A percentile compares a stretch with the other conserved stretches of the same genome.
These are phyloP conservation scores for Eimeria maxima DNA, from an alignment of 169 alveolate genomes.

Conservation along the genomic window DNA sequence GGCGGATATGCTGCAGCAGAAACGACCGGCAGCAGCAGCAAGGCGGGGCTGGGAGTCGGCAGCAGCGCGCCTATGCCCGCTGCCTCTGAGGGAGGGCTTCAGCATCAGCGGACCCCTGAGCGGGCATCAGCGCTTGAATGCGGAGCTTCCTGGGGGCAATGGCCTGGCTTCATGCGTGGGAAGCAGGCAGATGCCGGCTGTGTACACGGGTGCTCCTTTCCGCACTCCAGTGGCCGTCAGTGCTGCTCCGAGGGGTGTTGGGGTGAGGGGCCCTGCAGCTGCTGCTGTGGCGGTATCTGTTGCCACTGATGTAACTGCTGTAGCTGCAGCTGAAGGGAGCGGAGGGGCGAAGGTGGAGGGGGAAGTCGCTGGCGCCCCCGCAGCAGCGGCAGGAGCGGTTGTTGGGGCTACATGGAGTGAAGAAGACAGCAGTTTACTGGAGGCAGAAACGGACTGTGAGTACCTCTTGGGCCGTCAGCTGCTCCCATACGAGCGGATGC, in stretches of 20 bases:
- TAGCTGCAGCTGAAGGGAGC: not conserved
- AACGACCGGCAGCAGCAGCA: constrained; percentile 30
- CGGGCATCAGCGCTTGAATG: not conserved
- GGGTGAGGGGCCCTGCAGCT: not conserved
- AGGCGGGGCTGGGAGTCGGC: constrained; percentile 15
- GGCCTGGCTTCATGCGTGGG: not conserved
- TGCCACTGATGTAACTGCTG: not conserved
- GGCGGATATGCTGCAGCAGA: constrained; percentile 13
- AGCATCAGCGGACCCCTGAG: constrained; percentile 30
- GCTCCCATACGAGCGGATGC: constrained; percentile 55
- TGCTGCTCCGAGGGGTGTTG: not conserved
- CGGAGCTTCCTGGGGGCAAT: not conserved
- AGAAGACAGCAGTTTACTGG: constrained; percentile 50
- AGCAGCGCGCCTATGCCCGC: constrained; percentile 26
- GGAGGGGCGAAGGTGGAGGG: not conserved
- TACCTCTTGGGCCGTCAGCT: constrained; percentile 48
- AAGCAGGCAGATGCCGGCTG: not conserved
- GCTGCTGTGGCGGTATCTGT: not conserved
- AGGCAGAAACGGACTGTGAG: constrained; percentile 62
- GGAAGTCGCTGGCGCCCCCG: not conserved
- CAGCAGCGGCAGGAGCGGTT: not conserved
- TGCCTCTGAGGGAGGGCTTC: not conserved
- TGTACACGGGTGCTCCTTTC: too few species aligned
- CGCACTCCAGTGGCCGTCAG: not conserved
- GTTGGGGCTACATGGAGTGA: not conserved